Base-by-base conservation (phyloP, 345 rosid genomes). In the Turnera subulata region DNA sequence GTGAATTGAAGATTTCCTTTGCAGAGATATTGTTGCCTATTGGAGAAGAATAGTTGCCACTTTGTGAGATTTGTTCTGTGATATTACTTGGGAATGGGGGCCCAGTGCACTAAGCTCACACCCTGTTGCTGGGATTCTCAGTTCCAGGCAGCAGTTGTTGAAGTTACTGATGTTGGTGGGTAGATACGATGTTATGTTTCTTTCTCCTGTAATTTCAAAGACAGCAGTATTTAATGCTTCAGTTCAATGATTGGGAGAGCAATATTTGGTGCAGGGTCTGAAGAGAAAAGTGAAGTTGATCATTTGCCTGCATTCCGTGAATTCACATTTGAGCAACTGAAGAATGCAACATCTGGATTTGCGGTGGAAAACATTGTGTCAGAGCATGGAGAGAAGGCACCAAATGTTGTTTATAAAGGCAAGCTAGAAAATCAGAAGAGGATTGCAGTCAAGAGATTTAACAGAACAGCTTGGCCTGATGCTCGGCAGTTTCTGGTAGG, bases 381-480 rank as follows among this genome's bases (percentile, higher is more conserved):
- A 29, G 98, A 92, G 59, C 97, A 89, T 68, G 97, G 97, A 17
- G 97, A 89, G 59, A 92, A 83, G 76, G 98, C 97, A 65, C 98
- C 97, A 17, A 92, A 92, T 66, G 89, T 89, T 70, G 97, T 92
- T 47, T 92, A 86, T 56, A 89, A 80, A 67, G 98, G 98, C 53
- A 92, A 92, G 72, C 63, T 92, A 58, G 95, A 86, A 57, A 84
- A 80, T 70, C 74, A 70, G 52, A 84, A 70, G 79, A 77, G 86
- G 60, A 76, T 92, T 64, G 98, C 88, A 75, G 91, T 92, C 47
- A 92, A 92, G 52, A 72, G 97, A 32, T 92, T 92, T 66, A 89
- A 86, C 60, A 76, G 91, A 71, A 75, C 66, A 66, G 93, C 97
- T 55, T 92, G 97, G 98, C 95, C 95, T 56, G 96, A 92, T 80